These are phyloP conservation scores for Kwoniella bestiolae DNA, from an alignment of 768 basidiomycete genomes.

Conservation along the genomic window DNA sequence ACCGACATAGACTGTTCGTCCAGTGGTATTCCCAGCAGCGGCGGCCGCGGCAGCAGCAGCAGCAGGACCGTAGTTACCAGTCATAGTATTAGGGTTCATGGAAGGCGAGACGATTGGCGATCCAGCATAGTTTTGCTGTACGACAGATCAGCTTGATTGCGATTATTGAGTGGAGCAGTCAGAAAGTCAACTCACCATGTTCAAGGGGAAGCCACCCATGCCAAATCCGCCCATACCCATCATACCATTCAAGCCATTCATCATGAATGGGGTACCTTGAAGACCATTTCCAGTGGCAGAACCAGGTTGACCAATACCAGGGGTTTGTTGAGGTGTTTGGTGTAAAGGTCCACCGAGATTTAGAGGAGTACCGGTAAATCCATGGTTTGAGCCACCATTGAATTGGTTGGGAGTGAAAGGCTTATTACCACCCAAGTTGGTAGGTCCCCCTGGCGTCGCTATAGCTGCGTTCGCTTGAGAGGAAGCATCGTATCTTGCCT, in stretches of 20 bases:
- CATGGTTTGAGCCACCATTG: conserved; percentile 2
- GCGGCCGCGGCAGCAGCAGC: conserved; percentile 79
- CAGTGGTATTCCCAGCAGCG: conserved; percentile 62
- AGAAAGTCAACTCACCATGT: conserved; percentile 34
- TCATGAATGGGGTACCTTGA: conserved; percentile 22
- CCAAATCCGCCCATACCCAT: conserved; percentile 40
- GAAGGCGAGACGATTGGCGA: conserved; percentile 41
- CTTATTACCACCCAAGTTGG: conserved; percentile 16
- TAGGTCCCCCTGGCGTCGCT: conserved; percentile 16
- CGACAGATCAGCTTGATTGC: conserved; percentile 2
- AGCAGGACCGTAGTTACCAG: conserved; percentile 72
- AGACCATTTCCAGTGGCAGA: conserved; percentile 22
- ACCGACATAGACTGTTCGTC: conserved; percentile 95
- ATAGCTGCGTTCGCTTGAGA: not conserved
- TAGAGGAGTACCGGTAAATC: conserved; percentile 22
- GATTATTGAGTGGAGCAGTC: no score
- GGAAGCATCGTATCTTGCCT: conserved; percentile 34
- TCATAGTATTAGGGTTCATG: conserved; percentile 61
- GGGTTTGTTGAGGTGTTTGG: conserved; percentile 25
- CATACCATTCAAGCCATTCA: conserved; percentile 35
- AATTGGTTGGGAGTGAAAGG: conserved; percentile 26
- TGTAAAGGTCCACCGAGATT: conserved; percentile 27
- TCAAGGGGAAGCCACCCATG: conserved; percentile 39
- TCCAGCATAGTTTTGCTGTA: conserved; percentile 21
- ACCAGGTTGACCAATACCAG: conserved; percentile 27